phyloP scores from a whole-genome alignment of 2,329 filamentous ascomycete species.

The Neofusicoccum laricinum region DNA sequence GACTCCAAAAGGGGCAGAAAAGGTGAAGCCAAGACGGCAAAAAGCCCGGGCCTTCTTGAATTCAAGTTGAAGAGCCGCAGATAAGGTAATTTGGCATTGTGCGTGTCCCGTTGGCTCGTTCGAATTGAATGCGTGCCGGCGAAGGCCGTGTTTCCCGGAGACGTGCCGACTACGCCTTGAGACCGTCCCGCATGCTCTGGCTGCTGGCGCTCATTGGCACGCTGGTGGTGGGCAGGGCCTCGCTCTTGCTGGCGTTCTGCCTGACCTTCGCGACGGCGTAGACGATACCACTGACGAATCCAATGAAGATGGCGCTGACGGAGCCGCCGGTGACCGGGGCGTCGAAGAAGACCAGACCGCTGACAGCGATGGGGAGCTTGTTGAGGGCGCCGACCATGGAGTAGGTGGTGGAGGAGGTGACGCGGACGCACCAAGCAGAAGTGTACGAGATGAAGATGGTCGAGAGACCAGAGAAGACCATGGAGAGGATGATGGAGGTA shows the following conservation, averaged over 20 bases:
- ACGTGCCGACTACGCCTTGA: slow-evolving; percentile 52
- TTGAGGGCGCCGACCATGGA: slow-evolving; percentile 98
- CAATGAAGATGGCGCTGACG: slow-evolving; percentile 85
- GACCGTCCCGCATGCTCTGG: slow-evolving; percentile 82
- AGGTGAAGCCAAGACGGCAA: background rate
- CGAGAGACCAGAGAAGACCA: slow-evolving; percentile 89
- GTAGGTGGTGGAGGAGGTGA: slow-evolving; percentile 96
- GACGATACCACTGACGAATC: slow-evolving; percentile 88
- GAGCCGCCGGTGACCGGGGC: slow-evolving; percentile 90
- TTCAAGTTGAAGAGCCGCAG: background rate
- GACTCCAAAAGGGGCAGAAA: background rate
- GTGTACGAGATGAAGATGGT: slow-evolving; percentile 99
- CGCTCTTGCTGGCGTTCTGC: slow-evolving; percentile 63
- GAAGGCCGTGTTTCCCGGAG: too few species aligned
- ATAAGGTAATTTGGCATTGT: background rate
- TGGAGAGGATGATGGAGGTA: slow-evolving; percentile 77
- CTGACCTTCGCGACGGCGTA: slow-evolving; percentile 85
- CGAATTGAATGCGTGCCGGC: background rate
- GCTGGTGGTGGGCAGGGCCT: slow-evolving; percentile 64
- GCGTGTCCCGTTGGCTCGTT: slow-evolving; percentile 1
- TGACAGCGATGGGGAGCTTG: slow-evolving; percentile 88
- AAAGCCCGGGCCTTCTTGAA: background rate
- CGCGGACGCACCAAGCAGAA: slow-evolving; percentile 96
- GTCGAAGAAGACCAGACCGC: slow-evolving; percentile 91
- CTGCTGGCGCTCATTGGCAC: slow-evolving; percentile 82